These are phyloP conservation scores for Apiotrichum siamense DNA, from an alignment of 1,284 basidiomycete genomes.

Conservation along the genomic window DNA sequence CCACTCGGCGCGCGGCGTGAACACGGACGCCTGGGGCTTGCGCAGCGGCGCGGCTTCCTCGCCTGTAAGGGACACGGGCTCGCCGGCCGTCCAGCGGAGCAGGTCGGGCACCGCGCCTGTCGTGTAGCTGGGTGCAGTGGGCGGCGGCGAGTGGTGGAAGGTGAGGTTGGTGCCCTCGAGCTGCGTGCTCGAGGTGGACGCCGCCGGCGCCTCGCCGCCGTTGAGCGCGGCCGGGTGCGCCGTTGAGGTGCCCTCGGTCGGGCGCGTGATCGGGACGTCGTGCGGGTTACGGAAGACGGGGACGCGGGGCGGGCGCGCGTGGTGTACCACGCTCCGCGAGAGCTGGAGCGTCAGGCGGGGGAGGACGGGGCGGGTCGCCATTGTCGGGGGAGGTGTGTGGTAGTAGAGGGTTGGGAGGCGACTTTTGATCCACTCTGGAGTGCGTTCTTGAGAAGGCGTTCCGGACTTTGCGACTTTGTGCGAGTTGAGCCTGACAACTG, in stretches of 20 bases:
- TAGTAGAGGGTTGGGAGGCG: background rate
- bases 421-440: background rate
- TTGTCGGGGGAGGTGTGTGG: background rate
- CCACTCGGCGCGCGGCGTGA: background rate
- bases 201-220: background rate
- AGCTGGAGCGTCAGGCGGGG: constrained; percentile 2
- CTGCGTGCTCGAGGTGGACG: constrained; percentile 1
- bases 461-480: too few species aligned
- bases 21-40: background rate
- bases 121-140: constrained; percentile 39
- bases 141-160: constrained; percentile 41
- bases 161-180: constrained; percentile 25
- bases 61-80: constrained; percentile 26
- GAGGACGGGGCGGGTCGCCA: constrained; percentile 13
- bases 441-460: background rate
- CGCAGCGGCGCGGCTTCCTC: constrained; percentile 26
- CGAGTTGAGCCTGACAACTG: too few species aligned
- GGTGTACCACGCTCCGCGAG: constrained; percentile 29
- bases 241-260: constrained; percentile 38
- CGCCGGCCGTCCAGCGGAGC: constrained; percentile 33
- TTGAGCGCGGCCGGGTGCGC: constrained; percentile 19
- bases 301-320: constrained; percentile 37
- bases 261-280: constrained; percentile 20
- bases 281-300: constrained; percentile 33
- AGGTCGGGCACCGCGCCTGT: constrained; percentile 34